phyloP scores from a whole-genome alignment of 805 yeast genomes.

The Tanozyma kutaoensis region DNA sequence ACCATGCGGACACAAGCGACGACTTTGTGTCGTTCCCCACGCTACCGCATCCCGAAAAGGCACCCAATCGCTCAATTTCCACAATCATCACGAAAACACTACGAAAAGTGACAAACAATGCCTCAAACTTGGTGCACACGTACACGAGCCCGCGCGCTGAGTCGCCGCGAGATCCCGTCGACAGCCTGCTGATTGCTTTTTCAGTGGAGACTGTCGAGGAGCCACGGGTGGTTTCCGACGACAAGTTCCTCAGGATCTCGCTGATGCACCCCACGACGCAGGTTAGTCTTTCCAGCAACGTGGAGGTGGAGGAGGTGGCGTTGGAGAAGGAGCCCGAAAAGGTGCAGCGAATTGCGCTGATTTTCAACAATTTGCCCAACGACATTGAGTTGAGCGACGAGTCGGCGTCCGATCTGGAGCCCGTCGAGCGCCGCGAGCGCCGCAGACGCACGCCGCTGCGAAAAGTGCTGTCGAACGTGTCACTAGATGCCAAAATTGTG shows the following conservation, averaged over 20 bases:
- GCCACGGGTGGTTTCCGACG: conserved; percentile 23
- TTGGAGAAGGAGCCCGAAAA: not conserved
- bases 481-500: too few relatives aligned
- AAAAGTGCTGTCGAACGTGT: too few relatives aligned
- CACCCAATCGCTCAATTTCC: conserved; percentile 18
- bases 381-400: conserved; percentile 33
- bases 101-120: conserved; percentile 28
- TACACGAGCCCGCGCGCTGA: conserved; percentile 6
- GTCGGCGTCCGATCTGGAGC: conserved; percentile 28
- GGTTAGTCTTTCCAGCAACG: conserved; percentile 5
- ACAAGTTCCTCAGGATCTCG: conserved; percentile 17
- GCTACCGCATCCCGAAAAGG: conserved; percentile 27
- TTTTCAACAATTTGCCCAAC: conserved; percentile 32
- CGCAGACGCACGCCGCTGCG: too few relatives aligned
- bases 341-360: conserved; percentile 16
- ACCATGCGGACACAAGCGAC: too few relatives aligned
- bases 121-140: conserved; percentile 20
- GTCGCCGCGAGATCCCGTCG: too few relatives aligned
- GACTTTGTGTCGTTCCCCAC: conserved; percentile 31
- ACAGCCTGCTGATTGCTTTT: too few relatives aligned
- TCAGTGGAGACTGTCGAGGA: too few relatives aligned
- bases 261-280: conserved; percentile 8
- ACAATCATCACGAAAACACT: conserved; percentile 23
- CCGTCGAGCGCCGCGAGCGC: too few relatives aligned
- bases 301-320: conserved; percentile 8